Evolutionary conservation across 805 yeast genomes (phyloP).

Genomic region (Maudiozyma turicensis): DNA sequence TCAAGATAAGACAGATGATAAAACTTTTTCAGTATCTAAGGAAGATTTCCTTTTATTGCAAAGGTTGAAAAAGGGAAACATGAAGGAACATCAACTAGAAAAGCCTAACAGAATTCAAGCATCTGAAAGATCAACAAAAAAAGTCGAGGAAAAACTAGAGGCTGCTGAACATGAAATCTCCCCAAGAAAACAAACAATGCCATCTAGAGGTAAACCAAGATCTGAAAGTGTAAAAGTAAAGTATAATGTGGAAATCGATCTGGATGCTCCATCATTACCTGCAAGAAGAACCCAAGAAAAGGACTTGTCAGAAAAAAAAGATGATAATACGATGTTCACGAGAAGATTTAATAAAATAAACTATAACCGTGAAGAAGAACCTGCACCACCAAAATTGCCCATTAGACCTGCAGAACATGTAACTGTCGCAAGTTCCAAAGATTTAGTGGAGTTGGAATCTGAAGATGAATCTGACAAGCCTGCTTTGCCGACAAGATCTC

Average conservation of each 20-base stretch:
- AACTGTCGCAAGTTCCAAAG: not conserved
- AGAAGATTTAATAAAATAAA: not conserved
- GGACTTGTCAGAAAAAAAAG: not conserved
- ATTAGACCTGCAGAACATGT: not conserved
- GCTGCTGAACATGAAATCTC: not conserved
- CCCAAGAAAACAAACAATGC: conserved; percentile 4
- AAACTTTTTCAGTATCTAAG: conserved; percentile 12
- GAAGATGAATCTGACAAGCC: not conserved
- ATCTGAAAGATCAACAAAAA: not conserved
- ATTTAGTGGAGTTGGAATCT: not conserved
- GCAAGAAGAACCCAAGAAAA: not conserved
- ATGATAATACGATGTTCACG: not conserved
- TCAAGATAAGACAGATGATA: not conserved
- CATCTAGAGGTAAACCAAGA: conserved; percentile 23
- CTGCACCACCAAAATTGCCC: conserved; percentile 7
- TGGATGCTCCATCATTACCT: conserved; percentile 3
- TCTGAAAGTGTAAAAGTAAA: not conserved
- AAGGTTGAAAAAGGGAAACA: conserved; percentile 8
- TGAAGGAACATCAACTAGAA: not conserved
- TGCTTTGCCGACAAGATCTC: not conserved
- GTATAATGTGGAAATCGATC: conserved; percentile 1
- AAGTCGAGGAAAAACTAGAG: not conserved
- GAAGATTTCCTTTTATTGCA: conserved; percentile 24
- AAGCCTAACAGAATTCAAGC: not conserved
- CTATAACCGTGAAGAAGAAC: not conserved